A percentile compares a stretch with the other conserved stretches of the same genome.
phyloP scores from a whole-genome alignment of 108 stramenopile species.

The Chaetoceros muelleri region DNA sequence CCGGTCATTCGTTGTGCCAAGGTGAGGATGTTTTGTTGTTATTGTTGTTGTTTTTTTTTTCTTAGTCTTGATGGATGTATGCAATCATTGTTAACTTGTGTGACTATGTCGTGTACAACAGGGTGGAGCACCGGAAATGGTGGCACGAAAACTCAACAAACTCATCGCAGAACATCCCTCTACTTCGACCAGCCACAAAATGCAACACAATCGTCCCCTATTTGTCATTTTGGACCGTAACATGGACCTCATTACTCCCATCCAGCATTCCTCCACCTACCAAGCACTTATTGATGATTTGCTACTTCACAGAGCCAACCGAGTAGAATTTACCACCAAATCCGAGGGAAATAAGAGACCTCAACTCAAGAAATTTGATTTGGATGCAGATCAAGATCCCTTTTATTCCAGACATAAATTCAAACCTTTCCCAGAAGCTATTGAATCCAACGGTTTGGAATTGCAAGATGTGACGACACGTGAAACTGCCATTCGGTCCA shows the following conservation, averaged over 20 bases:
- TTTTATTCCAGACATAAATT: conserved; percentile 87
- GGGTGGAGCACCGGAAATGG: conserved; percentile 96
- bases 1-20: conserved; percentile 88
- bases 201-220: conserved; percentile 64
- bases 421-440: conserved; percentile 93
- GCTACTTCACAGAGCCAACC: conserved; percentile 78
- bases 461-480: conserved; percentile 81
- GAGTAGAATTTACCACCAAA: conserved; percentile 66
- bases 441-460: conserved; percentile 90
- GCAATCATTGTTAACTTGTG: neutral
- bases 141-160: conserved; percentile 80
- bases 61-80: neutral
- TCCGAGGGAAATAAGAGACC: conserved; percentile 30
- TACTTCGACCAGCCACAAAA: conserved; percentile 30
- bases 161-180: conserved; percentile 82
- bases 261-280: conserved; percentile 92
- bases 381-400: conserved; percentile 85
- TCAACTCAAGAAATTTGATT: conserved; percentile 81
- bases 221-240: conserved; percentile 94
- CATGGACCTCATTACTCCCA: conserved; percentile 83
- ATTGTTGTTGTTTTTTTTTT: conserved; percentile 2
- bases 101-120: conserved; percentile 1
- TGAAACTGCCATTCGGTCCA: conserved; percentile 72
- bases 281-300: conserved; percentile 96
- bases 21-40: conserved; percentile 25